These are phyloP conservation scores for Chytriomyces sp. DNA, from an alignment of 192 early-diverging fungal species.

Conservation along the genomic window DNA sequence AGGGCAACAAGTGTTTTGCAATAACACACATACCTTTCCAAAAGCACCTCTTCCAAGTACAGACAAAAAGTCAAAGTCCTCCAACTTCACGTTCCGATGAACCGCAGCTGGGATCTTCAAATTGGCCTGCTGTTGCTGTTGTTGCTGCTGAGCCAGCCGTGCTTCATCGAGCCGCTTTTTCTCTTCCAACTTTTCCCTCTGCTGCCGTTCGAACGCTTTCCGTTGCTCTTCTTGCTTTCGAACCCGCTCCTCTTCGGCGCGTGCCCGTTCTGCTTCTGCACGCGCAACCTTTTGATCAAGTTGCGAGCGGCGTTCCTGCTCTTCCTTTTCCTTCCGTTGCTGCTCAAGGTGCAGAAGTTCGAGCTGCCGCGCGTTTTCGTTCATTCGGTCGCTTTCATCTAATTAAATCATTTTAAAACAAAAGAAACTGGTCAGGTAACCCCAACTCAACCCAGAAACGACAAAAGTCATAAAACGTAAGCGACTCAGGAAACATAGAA, in stretches of 20 bases:
- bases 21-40: conserved; percentile 72
- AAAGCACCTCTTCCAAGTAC: conserved; percentile 97
- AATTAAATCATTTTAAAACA: neutral
- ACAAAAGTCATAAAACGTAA: neutral
- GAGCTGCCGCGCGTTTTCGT: conserved; percentile 2
- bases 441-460: neutral
- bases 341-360: neutral
- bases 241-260: conserved; percentile 41
- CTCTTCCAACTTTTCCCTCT: conserved; percentile 51
- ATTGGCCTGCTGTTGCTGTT: conserved; percentile 4
- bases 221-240: conserved; percentile 74
- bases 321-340: conserved; percentile 8
- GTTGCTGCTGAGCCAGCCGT: conserved; percentile 82
- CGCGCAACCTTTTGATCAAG: neutral
- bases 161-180: conserved; percentile 76
- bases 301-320: neutral
- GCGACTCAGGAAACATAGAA: neutral
- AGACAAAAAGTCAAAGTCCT: conserved; percentile 69
- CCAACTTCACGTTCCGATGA: conserved; percentile 42
- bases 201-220: conserved; percentile 8
- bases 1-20: neutral
- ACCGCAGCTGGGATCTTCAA: conserved; percentile 8
- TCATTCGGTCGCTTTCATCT: neutral
- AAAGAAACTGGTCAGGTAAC: neutral
- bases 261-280: neutral